These are phyloP conservation scores for Lentithecium fluviatile DNA, from an alignment of 495 filamentous ascomycete genomes.

Conservation along the genomic window DNA sequence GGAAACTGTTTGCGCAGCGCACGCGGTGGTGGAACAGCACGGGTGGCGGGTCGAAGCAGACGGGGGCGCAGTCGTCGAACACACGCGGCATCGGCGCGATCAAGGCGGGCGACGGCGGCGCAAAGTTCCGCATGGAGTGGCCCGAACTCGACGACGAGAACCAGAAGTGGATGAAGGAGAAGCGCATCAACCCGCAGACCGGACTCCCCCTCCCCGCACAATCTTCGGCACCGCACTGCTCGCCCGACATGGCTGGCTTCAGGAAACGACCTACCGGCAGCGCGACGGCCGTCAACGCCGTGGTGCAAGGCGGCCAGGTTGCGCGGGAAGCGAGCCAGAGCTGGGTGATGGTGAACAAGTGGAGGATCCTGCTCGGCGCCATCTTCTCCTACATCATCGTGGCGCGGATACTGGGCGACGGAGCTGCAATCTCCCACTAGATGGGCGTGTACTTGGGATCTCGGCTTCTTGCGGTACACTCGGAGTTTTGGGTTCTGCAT, in stretches of 20 bases:
- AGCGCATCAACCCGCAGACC: slow-evolving; percentile 74
- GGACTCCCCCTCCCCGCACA: slow-evolving; percentile 52
- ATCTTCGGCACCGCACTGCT: slow-evolving; percentile 40
- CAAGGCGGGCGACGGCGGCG: slow-evolving; percentile 84
- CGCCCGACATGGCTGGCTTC: slow-evolving; percentile 65
- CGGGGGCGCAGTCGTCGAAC: slow-evolving; percentile 14
- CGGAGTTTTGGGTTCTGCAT: too few relatives aligned
- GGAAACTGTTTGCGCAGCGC: slow-evolving; percentile 71
- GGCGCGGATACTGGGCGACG: slow-evolving; percentile 66
- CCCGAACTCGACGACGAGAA: slow-evolving; percentile 87
- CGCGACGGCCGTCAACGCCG: slow-evolving; percentile 69
- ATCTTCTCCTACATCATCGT: slow-evolving; percentile 79
- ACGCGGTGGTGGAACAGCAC: slow-evolving; percentile 97
- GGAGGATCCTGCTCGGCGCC: slow-evolving; percentile 63
- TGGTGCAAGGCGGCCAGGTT: slow-evolving; percentile 73
- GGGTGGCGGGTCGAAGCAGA: slow-evolving; percentile 73
- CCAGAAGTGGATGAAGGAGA: slow-evolving; percentile 86
- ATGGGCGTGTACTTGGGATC: not conserved
- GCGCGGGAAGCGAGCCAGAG: slow-evolving; percentile 73
- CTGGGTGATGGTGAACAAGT: slow-evolving; percentile 75
- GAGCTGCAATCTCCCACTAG: slow-evolving; percentile 15
- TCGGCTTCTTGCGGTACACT: not conserved
- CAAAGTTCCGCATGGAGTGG: slow-evolving; percentile 88
- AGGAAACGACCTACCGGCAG: slow-evolving; percentile 66
- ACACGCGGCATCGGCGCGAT: slow-evolving; percentile 61